A percentile compares a stretch with the other conserved stretches of the same genome.
phyloP scores from a whole-genome alignment of 768 basidiomycete species.

The Lentinula sp. region DNA sequence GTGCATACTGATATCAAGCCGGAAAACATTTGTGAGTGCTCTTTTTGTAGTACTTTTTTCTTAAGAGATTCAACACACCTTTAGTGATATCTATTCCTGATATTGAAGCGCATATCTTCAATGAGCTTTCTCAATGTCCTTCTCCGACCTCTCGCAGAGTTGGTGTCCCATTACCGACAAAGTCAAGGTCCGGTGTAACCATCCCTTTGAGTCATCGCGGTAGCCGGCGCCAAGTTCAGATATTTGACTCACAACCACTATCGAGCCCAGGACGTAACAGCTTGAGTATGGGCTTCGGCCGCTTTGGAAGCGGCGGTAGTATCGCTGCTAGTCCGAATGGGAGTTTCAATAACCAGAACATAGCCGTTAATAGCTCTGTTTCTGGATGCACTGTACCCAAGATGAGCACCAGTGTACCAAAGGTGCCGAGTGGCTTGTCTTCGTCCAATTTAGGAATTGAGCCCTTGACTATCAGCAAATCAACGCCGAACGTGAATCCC shows the following conservation, averaged over 20 bases:
- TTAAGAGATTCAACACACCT: constrained; percentile 20
- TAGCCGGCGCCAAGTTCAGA: constrained; percentile 65
- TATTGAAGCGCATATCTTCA: constrained; percentile 65
- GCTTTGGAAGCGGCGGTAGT: constrained; percentile 11
- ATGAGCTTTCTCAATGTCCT: constrained; percentile 61
- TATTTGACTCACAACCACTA: constrained; percentile 78
- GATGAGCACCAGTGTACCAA: constrained; percentile 34
- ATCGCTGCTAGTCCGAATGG: constrained; percentile 20
- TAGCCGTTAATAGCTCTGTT: constrained; percentile 3
- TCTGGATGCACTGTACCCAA: constrained; percentile 22
- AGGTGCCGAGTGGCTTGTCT: constrained; percentile 32
- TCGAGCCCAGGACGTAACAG: constrained; percentile 44
- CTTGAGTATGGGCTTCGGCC: constrained; percentile 19
- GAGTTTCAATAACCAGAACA: constrained; percentile 23
- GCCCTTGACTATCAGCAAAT: constrained; percentile 4
- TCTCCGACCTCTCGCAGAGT: constrained; percentile 76
- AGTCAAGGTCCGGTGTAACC: constrained; percentile 52
- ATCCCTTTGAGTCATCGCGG: constrained; percentile 50
- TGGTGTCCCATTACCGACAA: constrained; percentile 68
- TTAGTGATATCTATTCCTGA: constrained; percentile 82
- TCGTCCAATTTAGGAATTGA: constrained; percentile 14
- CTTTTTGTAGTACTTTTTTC: constrained; percentile 14
- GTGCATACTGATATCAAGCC: constrained; percentile 95
- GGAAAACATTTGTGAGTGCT: constrained; percentile 83
- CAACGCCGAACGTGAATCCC: constrained; percentile 8